Evolutionary conservation across 1,284 basidiomycete species (phyloP).

Genomic region (Ganoderma sinense): DNA sequence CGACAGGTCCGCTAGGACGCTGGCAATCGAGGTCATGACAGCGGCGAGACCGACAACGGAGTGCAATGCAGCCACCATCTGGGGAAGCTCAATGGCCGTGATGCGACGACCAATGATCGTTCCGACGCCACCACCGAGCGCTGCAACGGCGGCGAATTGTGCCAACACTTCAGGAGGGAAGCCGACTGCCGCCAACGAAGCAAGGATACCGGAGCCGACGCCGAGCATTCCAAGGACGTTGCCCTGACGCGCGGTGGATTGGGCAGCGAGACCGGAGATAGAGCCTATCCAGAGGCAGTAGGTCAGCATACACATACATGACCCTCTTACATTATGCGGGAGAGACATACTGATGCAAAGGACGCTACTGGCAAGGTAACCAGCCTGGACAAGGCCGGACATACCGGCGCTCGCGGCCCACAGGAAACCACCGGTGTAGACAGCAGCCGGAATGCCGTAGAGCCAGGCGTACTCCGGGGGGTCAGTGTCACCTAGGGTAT

Average conservation of each 20-base stretch:
- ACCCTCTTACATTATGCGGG: background rate
- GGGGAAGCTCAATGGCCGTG: constrained; percentile 85
- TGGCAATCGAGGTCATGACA: constrained; percentile 83
- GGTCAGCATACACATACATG: background rate
- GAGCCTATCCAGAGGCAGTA: constrained; percentile 54
- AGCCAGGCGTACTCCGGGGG: constrained; percentile 88
- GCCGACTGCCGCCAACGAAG: constrained; percentile 82
- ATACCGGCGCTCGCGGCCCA: constrained; percentile 83
- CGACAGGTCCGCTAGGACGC: constrained; percentile 72
- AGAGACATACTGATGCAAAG: constrained; percentile 78
- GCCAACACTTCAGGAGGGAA: constrained; percentile 77
- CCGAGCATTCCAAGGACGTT: constrained; percentile 86
- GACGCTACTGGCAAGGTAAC: constrained; percentile 82
- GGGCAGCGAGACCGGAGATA: constrained; percentile 76
- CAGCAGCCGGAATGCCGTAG: constrained; percentile 77
- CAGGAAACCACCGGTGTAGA: constrained; percentile 84
- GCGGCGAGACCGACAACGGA: constrained; percentile 88
- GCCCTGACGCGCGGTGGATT: constrained; percentile 82
- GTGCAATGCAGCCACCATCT: constrained; percentile 78
- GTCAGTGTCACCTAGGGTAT: constrained; percentile 68
- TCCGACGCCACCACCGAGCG: constrained; percentile 73
- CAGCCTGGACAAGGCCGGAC: constrained; percentile 86
- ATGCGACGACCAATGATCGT: constrained; percentile 80
- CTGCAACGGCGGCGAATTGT: constrained; percentile 81
- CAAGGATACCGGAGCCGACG: constrained; percentile 80